Conservation (phyloP, 768 basidiomycete genomes). For the Amanita pseudoporphyria region DNA sequence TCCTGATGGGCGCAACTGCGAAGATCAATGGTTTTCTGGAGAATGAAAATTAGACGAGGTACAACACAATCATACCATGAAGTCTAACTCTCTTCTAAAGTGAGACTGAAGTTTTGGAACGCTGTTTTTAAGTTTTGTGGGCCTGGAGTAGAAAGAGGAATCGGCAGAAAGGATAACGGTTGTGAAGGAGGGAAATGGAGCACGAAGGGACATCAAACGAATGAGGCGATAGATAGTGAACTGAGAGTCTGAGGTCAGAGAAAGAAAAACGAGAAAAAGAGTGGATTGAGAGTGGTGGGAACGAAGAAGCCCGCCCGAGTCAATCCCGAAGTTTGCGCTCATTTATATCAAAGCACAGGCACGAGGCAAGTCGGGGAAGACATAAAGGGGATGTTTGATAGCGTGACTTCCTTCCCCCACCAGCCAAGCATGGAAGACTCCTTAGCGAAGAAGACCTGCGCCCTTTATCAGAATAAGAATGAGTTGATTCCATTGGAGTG, state of each 20-base stretch:
- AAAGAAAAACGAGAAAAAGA: neutral
- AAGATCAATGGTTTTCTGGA: slow-evolving; percentile 1
- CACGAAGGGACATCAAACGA: neutral
- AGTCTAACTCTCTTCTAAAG: neutral
- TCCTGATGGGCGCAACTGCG: neutral
- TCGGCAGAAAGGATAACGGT: slow-evolving; percentile 4
- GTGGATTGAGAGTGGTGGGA: slow-evolving; percentile 4
- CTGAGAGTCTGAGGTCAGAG: neutral
- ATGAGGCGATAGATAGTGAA: neutral
- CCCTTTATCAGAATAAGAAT: neutral
- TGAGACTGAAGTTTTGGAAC: neutral
- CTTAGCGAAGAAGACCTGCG: neutral
- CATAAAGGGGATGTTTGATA: neutral
- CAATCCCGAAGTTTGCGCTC: slow-evolving; percentile 1
- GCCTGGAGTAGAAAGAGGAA: neutral
- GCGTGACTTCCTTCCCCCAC: neutral
- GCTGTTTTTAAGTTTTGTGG: neutral
- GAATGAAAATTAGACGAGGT: neutral
- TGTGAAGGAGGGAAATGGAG: slow-evolving; percentile 5
- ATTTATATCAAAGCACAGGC: slow-evolving; percentile 4
- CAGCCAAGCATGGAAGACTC: neutral
- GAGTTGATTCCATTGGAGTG: neutral
- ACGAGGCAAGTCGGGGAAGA: slow-evolving; percentile 6
- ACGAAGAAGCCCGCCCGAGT: slow-evolving; percentile 4
- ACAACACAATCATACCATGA: neutral